A percentile compares a stretch with the other conserved stretches of the same genome.
Evolutionary conservation across 306 rosid genomes (phyloP).

Genomic region (Rubus idaeus): DNA sequence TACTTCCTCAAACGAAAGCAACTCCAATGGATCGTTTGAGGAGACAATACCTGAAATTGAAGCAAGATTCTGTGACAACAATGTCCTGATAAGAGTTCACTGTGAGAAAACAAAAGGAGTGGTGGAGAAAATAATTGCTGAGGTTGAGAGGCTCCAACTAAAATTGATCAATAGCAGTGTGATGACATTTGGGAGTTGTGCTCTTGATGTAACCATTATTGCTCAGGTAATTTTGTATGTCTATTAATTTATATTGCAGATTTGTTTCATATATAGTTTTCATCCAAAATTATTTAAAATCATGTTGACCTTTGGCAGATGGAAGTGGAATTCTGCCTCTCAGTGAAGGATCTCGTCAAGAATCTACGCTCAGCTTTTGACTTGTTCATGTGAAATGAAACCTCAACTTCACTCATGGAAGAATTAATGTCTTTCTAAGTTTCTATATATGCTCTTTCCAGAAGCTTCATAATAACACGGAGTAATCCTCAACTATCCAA

Average conservation of each 20-base stretch:
- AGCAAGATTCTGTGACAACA: slow-evolving; percentile 75
- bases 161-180: slow-evolving; percentile 64
- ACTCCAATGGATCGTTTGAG: slow-evolving; percentile 23
- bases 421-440: not conserved
- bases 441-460: not conserved
- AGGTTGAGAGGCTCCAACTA: slow-evolving; percentile 69
- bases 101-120: slow-evolving; percentile 77
- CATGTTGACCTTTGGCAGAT: slow-evolving; percentile 51
- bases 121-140: slow-evolving; percentile 54
- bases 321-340: slow-evolving; percentile 64
- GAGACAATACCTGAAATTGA: slow-evolving; percentile 83
- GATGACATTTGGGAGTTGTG: slow-evolving; percentile 71
- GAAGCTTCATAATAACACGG: slow-evolving; percentile 29
- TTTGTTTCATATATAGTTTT: not conserved
- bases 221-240: slow-evolving; percentile 61
- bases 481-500: slow-evolving; percentile 17
- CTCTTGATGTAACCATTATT: slow-evolving; percentile 77
- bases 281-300: not conserved
- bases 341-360: slow-evolving; percentile 69
- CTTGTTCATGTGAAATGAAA: slow-evolving; percentile 46
- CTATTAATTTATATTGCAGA: not conserved
- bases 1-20: slow-evolving; percentile 28
- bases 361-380: slow-evolving; percentile 55
- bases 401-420: slow-evolving; percentile 21
- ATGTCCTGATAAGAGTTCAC: slow-evolving; percentile 79